A percentile compares a stretch with the other conserved stretches of the same genome.
phyloP scores from a whole-genome alignment of 148 eudicot species.

The Rhododendron henanense region DNA sequence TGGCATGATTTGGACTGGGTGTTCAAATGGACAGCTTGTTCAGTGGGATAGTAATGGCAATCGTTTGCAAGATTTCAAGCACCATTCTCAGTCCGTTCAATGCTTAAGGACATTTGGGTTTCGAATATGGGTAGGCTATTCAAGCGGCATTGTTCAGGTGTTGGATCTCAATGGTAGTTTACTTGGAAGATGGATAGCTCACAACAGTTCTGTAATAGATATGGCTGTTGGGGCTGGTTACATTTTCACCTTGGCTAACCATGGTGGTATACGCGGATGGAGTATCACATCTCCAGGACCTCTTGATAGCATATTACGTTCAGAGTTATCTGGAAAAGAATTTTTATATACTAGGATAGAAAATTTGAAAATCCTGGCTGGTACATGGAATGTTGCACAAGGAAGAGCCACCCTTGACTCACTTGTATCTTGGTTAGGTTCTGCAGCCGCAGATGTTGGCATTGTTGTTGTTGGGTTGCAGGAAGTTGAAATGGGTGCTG shows the following conservation, averaged over 20 bases:
- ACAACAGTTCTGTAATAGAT: conserved; percentile 57
- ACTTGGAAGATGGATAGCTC: conserved; percentile 84
- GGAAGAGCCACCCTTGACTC: conserved; percentile 85
- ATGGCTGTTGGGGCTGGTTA: conserved; percentile 72
- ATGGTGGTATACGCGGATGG: conserved; percentile 98
- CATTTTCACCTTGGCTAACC: conserved; percentile 70
- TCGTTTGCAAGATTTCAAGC: conserved; percentile 70
- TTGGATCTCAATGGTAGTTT: conserved; percentile 69
- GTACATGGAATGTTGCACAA: conserved; percentile 98
- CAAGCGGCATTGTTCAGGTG: conserved; percentile 67
- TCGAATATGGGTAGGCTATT: conserved; percentile 89
- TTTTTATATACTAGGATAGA: conserved; percentile 75
- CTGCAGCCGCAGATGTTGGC: conserved; percentile 65
- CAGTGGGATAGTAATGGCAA: conserved; percentile 97
- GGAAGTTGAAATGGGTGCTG: conserved; percentile 99
- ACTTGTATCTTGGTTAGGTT: conserved; percentile 84
- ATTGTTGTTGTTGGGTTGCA: conserved; percentile 85
- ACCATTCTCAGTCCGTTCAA: conserved; percentile 55
- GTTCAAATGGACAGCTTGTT: conserved; percentile 75
- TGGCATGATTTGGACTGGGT: conserved; percentile 86
- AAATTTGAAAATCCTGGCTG: conserved; percentile 71
- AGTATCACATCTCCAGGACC: conserved; percentile 80
- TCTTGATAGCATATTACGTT: conserved; percentile 57
- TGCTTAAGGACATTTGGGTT: conserved; percentile 75
- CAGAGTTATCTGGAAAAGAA: conserved; percentile 73